Evolutionary conservation across 768 basidiomycete species (phyloP), one percentile per base, ranked within the genome.

Genomic region (Pisolithus tinctorius): DNA sequence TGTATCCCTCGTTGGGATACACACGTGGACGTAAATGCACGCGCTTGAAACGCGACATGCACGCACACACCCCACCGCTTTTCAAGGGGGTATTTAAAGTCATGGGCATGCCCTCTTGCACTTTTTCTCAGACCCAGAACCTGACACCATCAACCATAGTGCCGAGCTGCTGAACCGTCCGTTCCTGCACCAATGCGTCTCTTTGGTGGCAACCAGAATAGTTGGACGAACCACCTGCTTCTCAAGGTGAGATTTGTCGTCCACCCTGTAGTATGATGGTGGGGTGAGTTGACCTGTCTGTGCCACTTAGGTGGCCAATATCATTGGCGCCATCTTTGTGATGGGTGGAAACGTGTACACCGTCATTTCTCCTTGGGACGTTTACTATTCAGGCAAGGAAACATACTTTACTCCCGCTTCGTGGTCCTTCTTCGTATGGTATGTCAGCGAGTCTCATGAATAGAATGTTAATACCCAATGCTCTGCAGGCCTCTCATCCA

Each of bases 341-440:
- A 71, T 83, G 54, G 83, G 79, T 25, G 76, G 76, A 45, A 84
- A 84, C 63, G 73, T 83, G 51, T 83, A 80, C 68, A 74, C 75
- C 29, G 72, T 84, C 52, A 77, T 80, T 10, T 78, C 77, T 31
- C 81, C 80, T 6, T 69, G 67, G 53, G 74, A 71, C 43, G 64
- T 69, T 29, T 80, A 80, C 62, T 68, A 68, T 53, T 60, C 64
- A 3, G 76, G 76, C 26, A 79, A 77, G 63, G 75, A 78, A 54
- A 86, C 84, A 4, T 86, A 84, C 69, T 73, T 86, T 53, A 86
- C 85, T 1, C 84, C 84, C 1, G 78, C 79, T 1, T 67, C 74
- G 14, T 84, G 78, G 71, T 76, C 79, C 14, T 84, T 80, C 68
- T 75, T 76, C 63, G 74, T 82, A 56, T 84, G 82, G 82, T 79